phyloP scores from a whole-genome alignment of 768 basidiomycete genomes.

The Trametes cubensis region DNA sequence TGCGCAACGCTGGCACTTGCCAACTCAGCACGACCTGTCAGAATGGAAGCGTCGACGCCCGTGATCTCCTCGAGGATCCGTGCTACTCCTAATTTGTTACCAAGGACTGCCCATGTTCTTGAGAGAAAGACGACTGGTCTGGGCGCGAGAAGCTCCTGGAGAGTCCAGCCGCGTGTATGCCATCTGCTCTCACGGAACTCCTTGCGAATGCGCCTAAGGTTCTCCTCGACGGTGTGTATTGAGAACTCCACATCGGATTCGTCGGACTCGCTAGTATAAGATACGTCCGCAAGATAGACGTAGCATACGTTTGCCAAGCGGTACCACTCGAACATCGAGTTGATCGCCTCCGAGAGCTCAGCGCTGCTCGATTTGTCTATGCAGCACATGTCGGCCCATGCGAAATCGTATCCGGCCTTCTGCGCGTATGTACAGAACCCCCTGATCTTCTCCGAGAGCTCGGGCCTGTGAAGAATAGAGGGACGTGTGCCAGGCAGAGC shows the following conservation, averaged over 20 bases:
- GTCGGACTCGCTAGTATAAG: too few species aligned
- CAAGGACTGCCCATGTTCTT: neutral
- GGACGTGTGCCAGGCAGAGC: too few species aligned
- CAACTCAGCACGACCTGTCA: neutral
- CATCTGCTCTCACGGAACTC: neutral
- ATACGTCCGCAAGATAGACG: constrained; percentile 1
- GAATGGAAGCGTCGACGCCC: neutral
- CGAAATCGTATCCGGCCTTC: neutral
- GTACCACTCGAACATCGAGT: constrained; percentile 5
- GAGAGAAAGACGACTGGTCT: neutral
- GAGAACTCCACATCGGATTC: too few species aligned
- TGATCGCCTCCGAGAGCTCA: constrained; percentile 5
- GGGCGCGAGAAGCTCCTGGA: neutral
- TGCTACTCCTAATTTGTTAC: neutral
- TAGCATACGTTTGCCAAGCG: neutral
- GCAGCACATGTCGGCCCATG: constrained; percentile 5
- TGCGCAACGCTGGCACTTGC: neutral
- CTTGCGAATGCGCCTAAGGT: too few species aligned
- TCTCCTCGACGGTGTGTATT: too few species aligned
- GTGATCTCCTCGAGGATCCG: neutral
- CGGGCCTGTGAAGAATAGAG: neutral
- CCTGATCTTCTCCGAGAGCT: neutral
- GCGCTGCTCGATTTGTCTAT: constrained; percentile 4
- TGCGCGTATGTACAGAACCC: neutral
- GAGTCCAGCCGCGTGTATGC: neutral